Conservation (phyloP, 164 flowering plant species). For the Annona squamosa region DNA sequence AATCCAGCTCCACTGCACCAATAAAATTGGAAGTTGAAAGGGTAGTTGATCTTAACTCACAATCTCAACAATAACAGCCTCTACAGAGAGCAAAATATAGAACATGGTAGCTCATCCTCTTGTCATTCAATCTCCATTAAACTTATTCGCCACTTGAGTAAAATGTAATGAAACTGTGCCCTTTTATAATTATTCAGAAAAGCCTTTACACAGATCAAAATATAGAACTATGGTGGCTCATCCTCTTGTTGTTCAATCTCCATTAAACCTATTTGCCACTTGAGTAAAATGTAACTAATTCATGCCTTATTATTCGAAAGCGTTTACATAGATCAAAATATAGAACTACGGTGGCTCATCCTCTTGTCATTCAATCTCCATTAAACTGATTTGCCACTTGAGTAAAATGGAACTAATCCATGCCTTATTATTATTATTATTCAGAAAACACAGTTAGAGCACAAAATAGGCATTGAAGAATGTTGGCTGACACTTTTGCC, state of each 20-base stretch:
- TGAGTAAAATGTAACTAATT: no score
- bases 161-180: no score
- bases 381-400: not conserved
- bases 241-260: no score
- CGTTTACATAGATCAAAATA: not conserved
- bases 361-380: not conserved
- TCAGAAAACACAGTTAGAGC: no score
- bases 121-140: no score
- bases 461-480: no score
- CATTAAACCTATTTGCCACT: no score
- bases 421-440: no score
- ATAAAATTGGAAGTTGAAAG: not conserved
- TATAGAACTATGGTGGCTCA: not conserved
- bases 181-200: no score
- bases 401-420: no score
- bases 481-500: not conserved
- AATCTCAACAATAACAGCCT: not conserved
- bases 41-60: not conserved
- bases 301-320: no score
- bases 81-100: not conserved
- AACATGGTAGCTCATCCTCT: not conserved
- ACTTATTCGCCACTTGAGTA: no score
- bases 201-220: not conserved
- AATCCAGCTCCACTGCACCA: slow-evolving; percentile 83
- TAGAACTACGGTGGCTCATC: not conserved